These are phyloP conservation scores for Tulasnella sp. DNA, from an alignment of 768 basidiomycete genomes.

Conservation along the genomic window DNA sequence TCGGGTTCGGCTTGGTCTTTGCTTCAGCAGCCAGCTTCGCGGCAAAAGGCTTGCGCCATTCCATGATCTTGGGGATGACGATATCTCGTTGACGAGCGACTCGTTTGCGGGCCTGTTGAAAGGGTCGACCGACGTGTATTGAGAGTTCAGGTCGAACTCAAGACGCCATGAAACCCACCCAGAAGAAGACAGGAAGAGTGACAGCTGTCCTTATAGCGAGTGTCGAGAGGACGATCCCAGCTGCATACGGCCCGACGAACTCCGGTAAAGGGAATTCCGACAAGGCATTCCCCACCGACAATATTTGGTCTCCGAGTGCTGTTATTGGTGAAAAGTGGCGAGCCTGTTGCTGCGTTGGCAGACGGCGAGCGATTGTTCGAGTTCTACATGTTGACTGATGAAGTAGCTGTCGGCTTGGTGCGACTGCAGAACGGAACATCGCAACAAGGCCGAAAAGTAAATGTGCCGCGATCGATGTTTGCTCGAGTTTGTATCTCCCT, in stretches of 20 bases:
- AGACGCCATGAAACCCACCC: conserved; percentile 1
- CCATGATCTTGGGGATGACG: conserved; percentile 32
- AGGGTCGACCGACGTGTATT: not conserved
- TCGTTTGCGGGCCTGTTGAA: conserved; percentile 23
- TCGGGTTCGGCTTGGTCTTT: conserved; percentile 29
- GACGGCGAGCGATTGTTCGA: not conserved
- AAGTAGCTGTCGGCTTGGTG: conserved; percentile 4
- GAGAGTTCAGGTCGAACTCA: not conserved
- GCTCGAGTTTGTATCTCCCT: not conserved
- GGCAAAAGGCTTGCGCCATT: conserved; percentile 32
- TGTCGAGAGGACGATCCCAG: conserved; percentile 26
- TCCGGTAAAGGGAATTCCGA: conserved; percentile 17
- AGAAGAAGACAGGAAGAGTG: conserved; percentile 19
- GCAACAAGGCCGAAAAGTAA: conserved; percentile 7
- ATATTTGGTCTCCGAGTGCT: conserved; percentile 16
- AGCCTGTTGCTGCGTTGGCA: not conserved
- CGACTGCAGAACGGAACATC: conserved; percentile 15
- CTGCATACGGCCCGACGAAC: conserved; percentile 27
- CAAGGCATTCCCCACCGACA: conserved; percentile 6
- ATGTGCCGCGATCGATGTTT: not conserved
- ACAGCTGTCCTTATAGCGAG: conserved; percentile 27
- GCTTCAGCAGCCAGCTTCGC: conserved; percentile 27
- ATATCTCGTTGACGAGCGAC: conserved; percentile 28
- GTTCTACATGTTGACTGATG: not conserved
- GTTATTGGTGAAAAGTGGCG: conserved; percentile 25